Evolutionary conservation across 2,329 filamentous ascomycete species (phyloP), one percentile per base, ranked within the genome.

Genomic region (Pestalotiopsis sp.): DNA sequence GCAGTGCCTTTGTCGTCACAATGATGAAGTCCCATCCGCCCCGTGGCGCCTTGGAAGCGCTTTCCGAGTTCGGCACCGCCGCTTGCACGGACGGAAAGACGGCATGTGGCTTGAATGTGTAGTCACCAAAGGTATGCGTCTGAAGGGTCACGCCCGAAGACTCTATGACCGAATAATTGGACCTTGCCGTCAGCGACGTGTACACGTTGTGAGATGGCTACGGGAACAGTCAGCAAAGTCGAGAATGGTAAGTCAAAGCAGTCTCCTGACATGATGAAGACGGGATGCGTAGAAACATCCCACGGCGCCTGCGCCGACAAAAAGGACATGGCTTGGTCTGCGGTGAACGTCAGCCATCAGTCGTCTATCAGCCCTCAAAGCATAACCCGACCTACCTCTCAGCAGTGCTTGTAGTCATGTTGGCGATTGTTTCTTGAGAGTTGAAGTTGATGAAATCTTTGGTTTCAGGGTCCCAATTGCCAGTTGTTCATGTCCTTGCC

Each of bases 221-320:
- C 31, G 17, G 20, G 7, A 52, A 27, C 17, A 13, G 25, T 62
- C 20, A 36, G 45, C 25, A 23, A 25, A 25, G 38, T n/a, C n/a
- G 25, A 20, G 39, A 13, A 41, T 36, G 59, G 59, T 49, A 61
- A n/a, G 23, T 49, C 23, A 11, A 3, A 58, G 13, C 7, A 41
- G 14, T 36, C 78, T 36, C 12, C n/a, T 74, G 80, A 88, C 87
- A 73, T 87, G 83, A 73, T 92, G 89, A 17, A 93, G 84, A 25
- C 91, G 84, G 6, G 90, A 92, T 61, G 89, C 91, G 74, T 92
- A 93, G 81, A 93, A 93, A 67, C 90, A 91, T 67, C 91, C 91
- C 57, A 93, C 90, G 70, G 91, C 91, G 72, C 91, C 91, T 25
- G 90, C 91, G 76, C 91, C 91, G 69, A 92, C 87, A 72, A 93